These are phyloP conservation scores for Capsaspora owczarzaki DNA, from an alignment of 78 protist species.

Conservation along the genomic window DNA sequence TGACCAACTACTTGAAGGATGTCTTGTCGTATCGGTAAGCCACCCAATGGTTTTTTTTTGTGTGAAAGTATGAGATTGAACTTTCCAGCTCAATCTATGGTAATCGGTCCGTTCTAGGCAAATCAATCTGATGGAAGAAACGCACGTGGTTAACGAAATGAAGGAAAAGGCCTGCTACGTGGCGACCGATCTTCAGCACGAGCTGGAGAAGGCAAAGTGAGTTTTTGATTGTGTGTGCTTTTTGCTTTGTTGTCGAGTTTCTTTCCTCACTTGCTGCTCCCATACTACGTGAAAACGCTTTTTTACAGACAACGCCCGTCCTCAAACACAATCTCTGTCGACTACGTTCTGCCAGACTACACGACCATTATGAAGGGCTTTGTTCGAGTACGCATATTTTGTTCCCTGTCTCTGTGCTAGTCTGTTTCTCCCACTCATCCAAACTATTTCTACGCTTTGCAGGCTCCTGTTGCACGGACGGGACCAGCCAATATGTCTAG, in stretches of 20 bases:
- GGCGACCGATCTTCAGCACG: constrained; percentile 39
- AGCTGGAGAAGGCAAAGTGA: constrained; percentile 1
- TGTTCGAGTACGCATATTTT: not conserved
- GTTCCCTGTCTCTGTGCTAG: too few relatives aligned
- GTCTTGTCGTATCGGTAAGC: constrained; percentile 22
- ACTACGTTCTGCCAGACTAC: constrained; percentile 66
- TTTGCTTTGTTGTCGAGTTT: not conserved
- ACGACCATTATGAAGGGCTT: not conserved
- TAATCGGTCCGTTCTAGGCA: constrained; percentile 15
- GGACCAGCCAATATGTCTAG: too few relatives aligned
- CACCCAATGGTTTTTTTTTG: too few relatives aligned
- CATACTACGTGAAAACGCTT: too few relatives aligned
- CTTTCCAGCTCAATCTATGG: too few relatives aligned
- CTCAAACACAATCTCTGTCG: not conserved
- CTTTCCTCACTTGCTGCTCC: too few relatives aligned
- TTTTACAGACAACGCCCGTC: not conserved
- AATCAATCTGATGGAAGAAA: constrained; percentile 74
- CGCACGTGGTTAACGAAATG: constrained; percentile 48
- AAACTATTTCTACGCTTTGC: too few relatives aligned
- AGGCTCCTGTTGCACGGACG: too few relatives aligned
- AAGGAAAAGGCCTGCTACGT: constrained; percentile 59
- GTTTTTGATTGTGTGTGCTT: too few relatives aligned
- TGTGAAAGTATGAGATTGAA: too few relatives aligned
- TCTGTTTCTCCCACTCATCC: too few relatives aligned
- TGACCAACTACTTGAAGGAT: constrained; percentile 66